Evolutionary conservation across 768 basidiomycete species (phyloP).

Genomic region (Tulasnella sp.): DNA sequence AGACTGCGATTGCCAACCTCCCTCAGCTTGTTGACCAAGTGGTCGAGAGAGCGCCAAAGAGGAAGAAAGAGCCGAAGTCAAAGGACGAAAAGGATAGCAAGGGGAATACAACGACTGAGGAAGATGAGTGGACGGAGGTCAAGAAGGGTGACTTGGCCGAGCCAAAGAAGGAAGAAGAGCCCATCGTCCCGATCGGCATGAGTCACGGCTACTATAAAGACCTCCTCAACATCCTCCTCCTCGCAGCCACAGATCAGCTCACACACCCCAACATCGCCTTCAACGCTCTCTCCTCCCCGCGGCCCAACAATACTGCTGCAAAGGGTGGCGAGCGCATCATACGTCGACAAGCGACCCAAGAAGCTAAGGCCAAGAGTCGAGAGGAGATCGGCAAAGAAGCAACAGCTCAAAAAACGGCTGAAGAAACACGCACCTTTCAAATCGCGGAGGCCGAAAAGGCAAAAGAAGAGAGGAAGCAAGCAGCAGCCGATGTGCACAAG

Average conservation of each 20-base stretch:
- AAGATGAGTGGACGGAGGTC: constrained; percentile 4
- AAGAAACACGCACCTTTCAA: constrained; percentile 12
- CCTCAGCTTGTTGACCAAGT: constrained; percentile 42
- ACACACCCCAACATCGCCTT: constrained; percentile 5
- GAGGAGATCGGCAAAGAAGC: constrained; percentile 1
- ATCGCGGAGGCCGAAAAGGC: neutral
- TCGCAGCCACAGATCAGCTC: constrained; percentile 47
- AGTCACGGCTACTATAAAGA: constrained; percentile 70
- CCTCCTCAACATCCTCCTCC: constrained; percentile 53
- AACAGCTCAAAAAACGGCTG: constrained; percentile 12
- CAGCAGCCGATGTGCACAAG: constrained; percentile 16
- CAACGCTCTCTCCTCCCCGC: constrained; percentile 14
- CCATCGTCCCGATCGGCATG: constrained; percentile 11
- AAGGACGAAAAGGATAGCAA: constrained; percentile 14
- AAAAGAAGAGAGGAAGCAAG: neutral
- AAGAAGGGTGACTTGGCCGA: constrained; percentile 13
- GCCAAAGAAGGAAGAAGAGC: constrained; percentile 19
- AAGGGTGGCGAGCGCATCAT: neutral
- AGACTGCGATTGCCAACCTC: constrained; percentile 57
- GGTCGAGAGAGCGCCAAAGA: constrained; percentile 29
- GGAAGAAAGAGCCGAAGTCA: constrained; percentile 18
- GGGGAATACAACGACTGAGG: neutral
- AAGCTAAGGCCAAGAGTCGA: neutral
- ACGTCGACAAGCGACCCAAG: neutral
- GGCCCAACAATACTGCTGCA: neutral